Evolutionary conservation across 2,329 filamentous ascomycete species (phyloP).

Genomic region (Paecilomyces fulvus): DNA sequence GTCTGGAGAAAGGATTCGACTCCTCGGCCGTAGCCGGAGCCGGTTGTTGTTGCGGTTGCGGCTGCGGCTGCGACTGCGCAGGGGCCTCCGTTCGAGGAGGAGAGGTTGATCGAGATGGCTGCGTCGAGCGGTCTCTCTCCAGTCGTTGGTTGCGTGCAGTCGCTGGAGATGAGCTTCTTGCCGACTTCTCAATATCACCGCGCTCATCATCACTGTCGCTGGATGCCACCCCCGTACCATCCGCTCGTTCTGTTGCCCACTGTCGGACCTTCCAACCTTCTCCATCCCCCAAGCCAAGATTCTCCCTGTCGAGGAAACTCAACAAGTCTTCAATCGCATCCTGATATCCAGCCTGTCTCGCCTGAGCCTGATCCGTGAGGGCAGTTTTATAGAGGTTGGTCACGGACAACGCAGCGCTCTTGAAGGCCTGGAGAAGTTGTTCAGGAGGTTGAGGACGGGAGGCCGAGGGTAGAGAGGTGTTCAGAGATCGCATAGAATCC

Average conservation of each 20-base stretch:
- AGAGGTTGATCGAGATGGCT: slow-evolving; percentile 21
- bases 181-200: slow-evolving; percentile 28
- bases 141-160: slow-evolving; percentile 23
- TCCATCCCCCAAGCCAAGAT: slow-evolving; percentile 68
- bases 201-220: slow-evolving; percentile 40
- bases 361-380: slow-evolving; percentile 64
- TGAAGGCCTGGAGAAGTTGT: slow-evolving; percentile 76
- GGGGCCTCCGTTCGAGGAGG: slow-evolving; percentile 18
- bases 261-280: slow-evolving; percentile 62
- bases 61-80: slow-evolving; percentile 11
- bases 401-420: slow-evolving; percentile 82
- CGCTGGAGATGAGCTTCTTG: slow-evolving; percentile 28
- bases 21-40: slow-evolving; percentile 14
- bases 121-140: slow-evolving; percentile 19
- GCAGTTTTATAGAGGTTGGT: slow-evolving; percentile 96
- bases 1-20: slow-evolving; percentile 14
- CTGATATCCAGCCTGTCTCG: slow-evolving; percentile 77
- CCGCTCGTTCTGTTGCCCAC: slow-evolving; percentile 46
- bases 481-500: slow-evolving; percentile 58
- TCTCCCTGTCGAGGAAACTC: slow-evolving; percentile 73
- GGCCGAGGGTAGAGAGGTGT: slow-evolving; percentile 51
- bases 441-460: slow-evolving; percentile 41
- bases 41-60: slow-evolving; percentile 9
- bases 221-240: slow-evolving; percentile 29
- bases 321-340: slow-evolving; percentile 87